Evolutionary conservation across 345 rosid genomes (phyloP).

Genomic region (Boechera divaricarpa): DNA sequence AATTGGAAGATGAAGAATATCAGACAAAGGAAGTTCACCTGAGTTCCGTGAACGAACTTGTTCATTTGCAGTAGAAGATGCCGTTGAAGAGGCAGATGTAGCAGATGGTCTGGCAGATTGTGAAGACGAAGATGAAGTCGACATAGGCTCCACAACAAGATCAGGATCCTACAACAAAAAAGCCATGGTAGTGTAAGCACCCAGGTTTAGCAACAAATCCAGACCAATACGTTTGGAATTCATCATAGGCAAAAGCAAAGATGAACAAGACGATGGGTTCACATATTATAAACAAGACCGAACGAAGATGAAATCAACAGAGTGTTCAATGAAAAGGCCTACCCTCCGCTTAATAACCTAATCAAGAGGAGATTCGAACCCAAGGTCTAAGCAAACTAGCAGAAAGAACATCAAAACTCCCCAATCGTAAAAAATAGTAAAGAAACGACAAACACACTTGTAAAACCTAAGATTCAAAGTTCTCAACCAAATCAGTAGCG

Average conservation of each 20-base stretch:
- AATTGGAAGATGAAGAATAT: not conserved
- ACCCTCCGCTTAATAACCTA: slow-evolving; percentile 10
- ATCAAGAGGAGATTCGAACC: not conserved
- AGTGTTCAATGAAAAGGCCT: not conserved
- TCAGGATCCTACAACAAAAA: slow-evolving; percentile 73
- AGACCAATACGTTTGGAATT: slow-evolving; percentile 8
- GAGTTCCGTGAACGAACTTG: slow-evolving; percentile 60
- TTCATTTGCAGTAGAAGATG: slow-evolving; percentile 53
- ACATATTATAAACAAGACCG: not conserved
- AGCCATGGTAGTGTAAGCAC: slow-evolving; percentile 29
- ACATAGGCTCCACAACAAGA: slow-evolving; percentile 84
- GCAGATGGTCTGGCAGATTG: slow-evolving; percentile 66
- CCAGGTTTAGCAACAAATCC: slow-evolving; percentile 5
- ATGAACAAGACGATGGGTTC: slow-evolving; percentile 6
- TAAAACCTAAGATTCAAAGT: slow-evolving; percentile 26
- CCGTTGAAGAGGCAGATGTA: slow-evolving; percentile 61
- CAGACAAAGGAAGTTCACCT: slow-evolving; percentile 48
- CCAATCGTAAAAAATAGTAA: not conserved
- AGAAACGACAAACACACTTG: slow-evolving; percentile 2
- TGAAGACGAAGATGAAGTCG: slow-evolving; percentile 61
- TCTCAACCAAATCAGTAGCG: slow-evolving; percentile 17
- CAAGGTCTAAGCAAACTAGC: not conserved
- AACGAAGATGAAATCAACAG: not conserved
- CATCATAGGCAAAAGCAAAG: not conserved
- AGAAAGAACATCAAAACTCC: slow-evolving; percentile 19